Percentiles rank a stretch among this genome's conserved stretches.
These are phyloP conservation scores for Paramecium pentaurelia DNA, from an alignment of 73 alveolate species.

Conservation along the genomic window DNA sequence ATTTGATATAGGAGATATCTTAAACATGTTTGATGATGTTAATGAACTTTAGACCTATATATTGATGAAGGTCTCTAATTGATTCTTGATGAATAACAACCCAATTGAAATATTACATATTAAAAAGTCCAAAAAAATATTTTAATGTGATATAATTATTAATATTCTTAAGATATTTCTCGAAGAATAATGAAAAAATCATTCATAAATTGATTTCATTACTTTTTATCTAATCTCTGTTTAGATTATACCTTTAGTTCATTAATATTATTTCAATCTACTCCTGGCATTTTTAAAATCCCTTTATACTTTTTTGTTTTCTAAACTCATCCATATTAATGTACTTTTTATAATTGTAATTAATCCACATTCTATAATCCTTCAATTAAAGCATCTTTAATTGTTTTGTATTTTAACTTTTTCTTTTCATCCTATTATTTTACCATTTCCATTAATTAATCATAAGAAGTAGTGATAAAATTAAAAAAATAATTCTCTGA, in stretches of 20 bases:
- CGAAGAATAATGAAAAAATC: neutral
- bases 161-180: no score
- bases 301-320: neutral
- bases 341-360: neutral
- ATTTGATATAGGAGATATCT: constrained; percentile 12
- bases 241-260: neutral
- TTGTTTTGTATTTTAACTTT: neutral
- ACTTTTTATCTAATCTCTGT: constrained; percentile 6
- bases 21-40: neutral
- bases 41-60: neutral
- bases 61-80: neutral
- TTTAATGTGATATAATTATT: neutral
- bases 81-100: neutral
- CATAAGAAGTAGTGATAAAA: constrained; percentile 43
- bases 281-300: neutral
- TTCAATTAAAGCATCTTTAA: neutral
- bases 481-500: neutral
- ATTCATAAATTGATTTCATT: neutral
- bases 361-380: neutral
- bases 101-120: neutral
- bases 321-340: neutral
- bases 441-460: constrained; percentile 22
- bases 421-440: constrained; percentile 36
- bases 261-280: neutral
- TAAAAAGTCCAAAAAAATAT: neutral